These are phyloP conservation scores for Asterophora parasitica DNA, from an alignment of 768 basidiomycete genomes.

Conservation along the genomic window DNA sequence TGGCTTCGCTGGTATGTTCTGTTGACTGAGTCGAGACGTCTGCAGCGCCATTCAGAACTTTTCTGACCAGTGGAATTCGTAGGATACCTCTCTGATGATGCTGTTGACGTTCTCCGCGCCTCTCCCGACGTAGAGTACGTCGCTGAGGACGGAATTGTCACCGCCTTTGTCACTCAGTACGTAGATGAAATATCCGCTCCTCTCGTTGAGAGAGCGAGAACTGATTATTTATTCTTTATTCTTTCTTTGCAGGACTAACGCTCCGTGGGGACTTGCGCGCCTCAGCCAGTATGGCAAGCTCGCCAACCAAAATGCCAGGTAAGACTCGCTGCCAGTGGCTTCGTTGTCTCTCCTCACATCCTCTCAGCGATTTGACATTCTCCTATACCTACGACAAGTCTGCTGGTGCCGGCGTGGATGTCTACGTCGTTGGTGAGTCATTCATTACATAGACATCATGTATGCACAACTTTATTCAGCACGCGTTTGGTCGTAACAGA, in stretches of 20 bases:
- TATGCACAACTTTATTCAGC: background rate
- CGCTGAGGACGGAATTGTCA: too few relatives aligned
- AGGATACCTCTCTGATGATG: conserved; percentile 16
- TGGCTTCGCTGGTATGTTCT: conserved; percentile 25
- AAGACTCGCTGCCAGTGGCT: background rate
- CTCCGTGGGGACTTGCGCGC: conserved; percentile 25
- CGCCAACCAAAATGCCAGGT: conserved; percentile 13
- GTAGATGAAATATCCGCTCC: background rate
- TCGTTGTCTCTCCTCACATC: background rate
- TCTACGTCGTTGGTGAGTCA: conserved; percentile 38
- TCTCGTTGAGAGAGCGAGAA: background rate
- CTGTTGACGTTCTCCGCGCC: too few relatives aligned
- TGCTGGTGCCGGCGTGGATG: conserved; percentile 18
- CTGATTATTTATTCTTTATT: conserved; percentile 12
- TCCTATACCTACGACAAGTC: conserved; percentile 10
- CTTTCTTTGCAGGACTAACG: conserved; percentile 32
- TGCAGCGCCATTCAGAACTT: too few relatives aligned
- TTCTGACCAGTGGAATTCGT: background rate
- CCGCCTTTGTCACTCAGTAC: conserved; percentile 20
- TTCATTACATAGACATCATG: background rate
- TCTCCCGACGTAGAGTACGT: too few relatives aligned
- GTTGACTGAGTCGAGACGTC: background rate
- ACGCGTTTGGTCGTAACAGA: conserved; percentile 13
- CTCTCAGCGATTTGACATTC: conserved; percentile 9
- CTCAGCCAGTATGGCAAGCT: conserved; percentile 19